These are phyloP conservation scores for Blastocystis sp. DNA, from an alignment of 352 stramenopile genomes.

Conservation along the genomic window DNA sequence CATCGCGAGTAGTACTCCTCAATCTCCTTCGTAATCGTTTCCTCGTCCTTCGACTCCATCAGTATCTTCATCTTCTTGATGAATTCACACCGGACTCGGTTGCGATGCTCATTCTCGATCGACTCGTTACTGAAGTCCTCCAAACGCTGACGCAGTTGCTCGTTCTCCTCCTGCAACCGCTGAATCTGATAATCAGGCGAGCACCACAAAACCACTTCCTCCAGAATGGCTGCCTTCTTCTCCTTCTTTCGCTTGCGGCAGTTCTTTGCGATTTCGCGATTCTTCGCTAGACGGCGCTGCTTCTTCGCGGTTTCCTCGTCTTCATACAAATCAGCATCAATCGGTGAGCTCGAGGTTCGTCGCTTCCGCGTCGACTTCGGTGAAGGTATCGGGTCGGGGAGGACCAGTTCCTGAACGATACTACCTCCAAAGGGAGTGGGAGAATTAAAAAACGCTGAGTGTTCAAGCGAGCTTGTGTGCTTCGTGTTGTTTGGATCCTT, in stretches of 20 bases:
- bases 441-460: slow-evolving; percentile 10
- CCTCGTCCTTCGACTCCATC: slow-evolving; percentile 32
- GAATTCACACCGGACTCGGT: slow-evolving; percentile 6
- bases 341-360: background rate
- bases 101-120: background rate
- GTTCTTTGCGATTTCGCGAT: slow-evolving; percentile 60
- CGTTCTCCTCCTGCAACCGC: background rate
- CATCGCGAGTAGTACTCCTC: slow-evolving; percentile 58
- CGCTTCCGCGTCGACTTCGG: background rate
- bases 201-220: background rate
- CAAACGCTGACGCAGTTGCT: slow-evolving; percentile 1
- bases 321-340: slow-evolving; percentile 28
- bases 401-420: background rate
- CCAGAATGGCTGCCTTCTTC: slow-evolving; percentile 23
- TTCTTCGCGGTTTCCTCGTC: background rate
- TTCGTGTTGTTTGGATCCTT: background rate
- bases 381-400: background rate
- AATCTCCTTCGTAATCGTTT: slow-evolving; percentile 54
- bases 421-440: background rate
- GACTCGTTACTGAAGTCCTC: background rate
- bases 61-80: slow-evolving; percentile 43
- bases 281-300: slow-evolving; percentile 58
- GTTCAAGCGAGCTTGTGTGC: background rate
- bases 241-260: slow-evolving; percentile 59
- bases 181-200: background rate